Conservation (phyloP, 2,329 filamentous ascomycete genomes). For the Madurella fahalii region DNA sequence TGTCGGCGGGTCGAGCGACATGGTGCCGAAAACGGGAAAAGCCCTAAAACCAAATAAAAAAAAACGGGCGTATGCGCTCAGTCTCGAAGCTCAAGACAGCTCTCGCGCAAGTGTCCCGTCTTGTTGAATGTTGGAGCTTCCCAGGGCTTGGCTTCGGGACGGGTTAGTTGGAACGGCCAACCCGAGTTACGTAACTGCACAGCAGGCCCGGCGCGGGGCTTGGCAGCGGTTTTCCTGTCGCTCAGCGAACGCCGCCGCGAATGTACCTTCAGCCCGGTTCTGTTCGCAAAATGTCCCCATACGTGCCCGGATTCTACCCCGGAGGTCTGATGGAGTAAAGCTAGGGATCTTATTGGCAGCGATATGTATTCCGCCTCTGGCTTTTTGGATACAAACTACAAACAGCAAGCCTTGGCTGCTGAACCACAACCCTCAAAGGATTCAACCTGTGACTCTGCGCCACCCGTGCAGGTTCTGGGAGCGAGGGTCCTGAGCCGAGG, state of each 20-base stretch:
- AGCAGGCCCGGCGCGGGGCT: constrained; percentile 1
- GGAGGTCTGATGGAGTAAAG: too few species aligned
- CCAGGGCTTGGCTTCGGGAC: constrained; percentile 10
- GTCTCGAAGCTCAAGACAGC: background rate
- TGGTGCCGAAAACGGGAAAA: constrained; percentile 36
- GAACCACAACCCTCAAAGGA: background rate
- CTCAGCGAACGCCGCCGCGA: too few species aligned
- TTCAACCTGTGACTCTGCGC: background rate
- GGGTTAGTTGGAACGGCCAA: constrained; percentile 14
- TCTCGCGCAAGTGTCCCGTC: background rate
- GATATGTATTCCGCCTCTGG: too few species aligned
- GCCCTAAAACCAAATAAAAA: background rate
- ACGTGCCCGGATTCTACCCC: too few species aligned
- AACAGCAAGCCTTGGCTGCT: background rate
- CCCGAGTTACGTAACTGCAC: constrained; percentile 19
- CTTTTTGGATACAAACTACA: too few species aligned
- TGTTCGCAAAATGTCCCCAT: too few species aligned
- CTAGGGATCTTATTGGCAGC: too few species aligned
- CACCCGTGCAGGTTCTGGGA: background rate
- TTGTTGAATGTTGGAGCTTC: constrained; percentile 14
- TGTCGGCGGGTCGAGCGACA: constrained; percentile 89
- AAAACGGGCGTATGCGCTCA: background rate
- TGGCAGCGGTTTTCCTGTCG: background rate
- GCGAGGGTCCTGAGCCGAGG: background rate
- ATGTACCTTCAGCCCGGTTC: too few species aligned